Evolutionary conservation across 495 filamentous ascomycete species (phyloP), one percentile per base, ranked within the genome.

Genomic region (Paragyromitra xinjiangensis): DNA sequence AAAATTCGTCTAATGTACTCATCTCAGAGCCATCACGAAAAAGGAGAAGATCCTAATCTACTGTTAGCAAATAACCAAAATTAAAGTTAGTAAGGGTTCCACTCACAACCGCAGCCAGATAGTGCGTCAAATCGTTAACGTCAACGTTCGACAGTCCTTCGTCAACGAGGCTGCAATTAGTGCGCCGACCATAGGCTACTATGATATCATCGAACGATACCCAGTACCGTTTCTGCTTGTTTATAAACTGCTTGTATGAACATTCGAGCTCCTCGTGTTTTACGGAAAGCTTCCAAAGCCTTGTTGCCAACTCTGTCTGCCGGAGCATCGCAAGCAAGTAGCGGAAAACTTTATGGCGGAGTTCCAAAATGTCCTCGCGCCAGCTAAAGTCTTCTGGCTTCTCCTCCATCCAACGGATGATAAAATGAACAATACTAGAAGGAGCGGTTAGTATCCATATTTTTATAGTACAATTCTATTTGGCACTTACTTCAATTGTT

Each of bases 21-120:
- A 79, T 71, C 37, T 79, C 77, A 42, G 75, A 79, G 29, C 74
- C 77, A 48, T 79, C 77, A 50, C 77, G 77, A 42, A 79, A 79
- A 14, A 79, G 75, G 19, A 79, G 22, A 12, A 79, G 48, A 44
- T 79, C 77, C 77, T 79, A 40, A 22, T 55, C 5, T 66, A 14
- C n/a, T 29, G 4, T 73, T n/a, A 70, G 63, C 26, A 39, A 59
- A 44, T 24, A 44, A 4, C 26, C 7, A 16, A 24, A 26, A 14
- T 2, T 14, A 19, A 11, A 44, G 37, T 14, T 11, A 1, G 1
- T 7, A 8, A 7, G n/a, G 12, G 40, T 14, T 16, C 16, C 12
- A 40, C 77, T 62, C 53, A 79, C 77, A 24, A 79, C 62, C 12
- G 51, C 58, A 22, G 77, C 75, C 44, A 79, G 58, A 39, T 79